Evolutionary conservation across 768 basidiomycete species (phyloP).

Genomic region (Sistotremastrum suecicum): DNA sequence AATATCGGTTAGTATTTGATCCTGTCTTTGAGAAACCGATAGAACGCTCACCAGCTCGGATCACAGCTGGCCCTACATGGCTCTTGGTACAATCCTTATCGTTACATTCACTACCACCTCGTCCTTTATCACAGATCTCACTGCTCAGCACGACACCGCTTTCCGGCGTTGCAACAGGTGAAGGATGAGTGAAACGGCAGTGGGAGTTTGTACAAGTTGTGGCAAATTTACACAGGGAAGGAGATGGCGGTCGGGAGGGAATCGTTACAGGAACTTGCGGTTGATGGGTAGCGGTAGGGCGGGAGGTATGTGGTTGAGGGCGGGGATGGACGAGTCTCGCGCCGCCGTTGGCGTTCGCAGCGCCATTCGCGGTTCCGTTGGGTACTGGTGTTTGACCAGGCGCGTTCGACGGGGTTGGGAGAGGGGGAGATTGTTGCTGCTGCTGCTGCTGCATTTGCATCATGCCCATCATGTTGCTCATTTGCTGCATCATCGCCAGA

Average conservation of each 20-base stretch:
- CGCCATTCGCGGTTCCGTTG: background rate
- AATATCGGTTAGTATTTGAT: background rate
- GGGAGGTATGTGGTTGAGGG: slow-evolving; percentile 1
- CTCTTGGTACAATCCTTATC: slow-evolving; percentile 89
- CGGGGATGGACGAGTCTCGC: background rate
- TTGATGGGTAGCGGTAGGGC: slow-evolving; percentile 1
- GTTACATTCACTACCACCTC: slow-evolving; percentile 44
- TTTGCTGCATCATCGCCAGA: slow-evolving; percentile 88
- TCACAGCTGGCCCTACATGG: slow-evolving; percentile 79
- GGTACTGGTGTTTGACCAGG: slow-evolving; percentile 8
- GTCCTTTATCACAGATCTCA: slow-evolving; percentile 82
- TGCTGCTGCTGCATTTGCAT: slow-evolving; percentile 25
- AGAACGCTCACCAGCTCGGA: slow-evolving; percentile 38
- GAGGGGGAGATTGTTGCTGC: slow-evolving; percentile 7
- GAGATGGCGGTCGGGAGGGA: slow-evolving; percentile 65
- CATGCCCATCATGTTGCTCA: slow-evolving; percentile 75
- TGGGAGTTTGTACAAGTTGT: slow-evolving; percentile 82
- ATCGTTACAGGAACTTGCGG: slow-evolving; percentile 1
- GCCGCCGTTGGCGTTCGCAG: slow-evolving; percentile 8
- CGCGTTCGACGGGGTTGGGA: slow-evolving; percentile 10
- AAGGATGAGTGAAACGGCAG: slow-evolving; percentile 89
- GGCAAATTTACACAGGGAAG: slow-evolving; percentile 87
- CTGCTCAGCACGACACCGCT: slow-evolving; percentile 91
- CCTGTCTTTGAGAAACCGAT: slow-evolving; percentile 9
- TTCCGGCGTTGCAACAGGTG: slow-evolving; percentile 91